Conservation (phyloP, 2,329 filamentous ascomycete species). For the Scytalidium lignicola region DNA sequence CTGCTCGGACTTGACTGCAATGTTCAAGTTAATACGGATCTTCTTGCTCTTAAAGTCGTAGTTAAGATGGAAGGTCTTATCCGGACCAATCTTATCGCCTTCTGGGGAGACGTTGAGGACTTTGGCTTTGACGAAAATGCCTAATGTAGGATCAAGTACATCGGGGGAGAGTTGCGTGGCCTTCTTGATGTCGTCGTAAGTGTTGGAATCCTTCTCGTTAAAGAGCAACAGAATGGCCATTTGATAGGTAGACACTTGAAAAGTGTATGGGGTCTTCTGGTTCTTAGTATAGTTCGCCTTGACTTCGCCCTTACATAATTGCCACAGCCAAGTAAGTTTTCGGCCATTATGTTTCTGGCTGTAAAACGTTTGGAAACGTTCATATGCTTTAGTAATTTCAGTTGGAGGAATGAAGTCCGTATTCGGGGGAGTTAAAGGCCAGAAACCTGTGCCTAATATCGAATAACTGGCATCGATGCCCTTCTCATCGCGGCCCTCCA, state of each 20-base stretch:
- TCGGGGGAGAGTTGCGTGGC: slow-evolving; percentile 77
- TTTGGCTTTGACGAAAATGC: slow-evolving; percentile 88
- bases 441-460: slow-evolving; percentile 93
- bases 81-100: slow-evolving; percentile 69
- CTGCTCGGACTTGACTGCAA: slow-evolving; percentile 89
- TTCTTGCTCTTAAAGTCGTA: slow-evolving; percentile 98
- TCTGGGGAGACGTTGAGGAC: slow-evolving; percentile 70
- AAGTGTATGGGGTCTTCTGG: slow-evolving; percentile 87
- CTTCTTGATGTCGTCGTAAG: slow-evolving; percentile 81
- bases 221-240: slow-evolving; percentile 95
- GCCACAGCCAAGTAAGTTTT: slow-evolving; percentile 97
- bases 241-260: slow-evolving; percentile 96
- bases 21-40: slow-evolving; percentile 92
- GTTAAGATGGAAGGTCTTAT: slow-evolving; percentile 80
- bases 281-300: slow-evolving; percentile 88
- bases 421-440: slow-evolving; percentile 82
- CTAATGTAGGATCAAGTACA: slow-evolving; percentile 78
- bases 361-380: slow-evolving; percentile 88
- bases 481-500: slow-evolving; percentile 61
- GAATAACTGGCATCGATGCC: slow-evolving; percentile 82
- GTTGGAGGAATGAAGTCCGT: slow-evolving; percentile 85
- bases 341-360: slow-evolving; percentile 94
- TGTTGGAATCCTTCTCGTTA: slow-evolving; percentile 81
- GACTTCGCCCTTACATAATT: slow-evolving; percentile 94
- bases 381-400: slow-evolving; percentile 80